Percentiles rank a stretch among this genome's conserved stretches.
Evolutionary conservation across 306 rosid species (phyloP).

Genomic region (Cotoneaster glaucophyllus): DNA sequence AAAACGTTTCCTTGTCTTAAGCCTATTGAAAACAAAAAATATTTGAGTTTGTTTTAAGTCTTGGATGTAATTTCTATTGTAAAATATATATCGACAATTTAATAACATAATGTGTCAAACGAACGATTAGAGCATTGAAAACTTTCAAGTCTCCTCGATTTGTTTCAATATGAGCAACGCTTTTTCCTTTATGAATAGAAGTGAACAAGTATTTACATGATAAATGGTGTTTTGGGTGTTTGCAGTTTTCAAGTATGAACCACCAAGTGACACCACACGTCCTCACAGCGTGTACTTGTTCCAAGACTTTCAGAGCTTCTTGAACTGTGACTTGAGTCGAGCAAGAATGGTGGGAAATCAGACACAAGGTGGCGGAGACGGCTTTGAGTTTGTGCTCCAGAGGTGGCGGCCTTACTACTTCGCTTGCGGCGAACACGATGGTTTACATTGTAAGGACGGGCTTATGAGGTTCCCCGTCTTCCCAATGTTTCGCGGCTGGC

Average conservation of each 20-base stretch:
- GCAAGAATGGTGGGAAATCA: conserved; percentile 33
- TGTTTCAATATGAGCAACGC: background rate
- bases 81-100: background rate
- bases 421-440: conserved; percentile 53
- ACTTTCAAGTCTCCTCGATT: background rate
- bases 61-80: background rate
- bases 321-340: conserved; percentile 41
- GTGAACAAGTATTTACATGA: background rate
- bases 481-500: conserved; percentile 39
- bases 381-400: conserved; percentile 44
- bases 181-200: background rate
- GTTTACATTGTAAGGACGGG: conserved; percentile 54
- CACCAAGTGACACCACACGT: conserved; percentile 34
- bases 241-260: conserved; percentile 67
- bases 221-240: background rate
- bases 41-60: no score
- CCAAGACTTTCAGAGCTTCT: conserved; percentile 33
- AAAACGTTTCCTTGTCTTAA: no score
- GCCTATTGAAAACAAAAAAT: no score
- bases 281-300: conserved; percentile 63
- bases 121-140: background rate
- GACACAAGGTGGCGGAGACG: conserved; percentile 47
- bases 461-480: conserved; percentile 54
- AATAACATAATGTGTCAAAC: background rate
- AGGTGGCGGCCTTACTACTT: conserved; percentile 56